These are phyloP conservation scores for Carex littledalei DNA, from an alignment of 176 grass and related monocot species.

Conservation along the genomic window DNA sequence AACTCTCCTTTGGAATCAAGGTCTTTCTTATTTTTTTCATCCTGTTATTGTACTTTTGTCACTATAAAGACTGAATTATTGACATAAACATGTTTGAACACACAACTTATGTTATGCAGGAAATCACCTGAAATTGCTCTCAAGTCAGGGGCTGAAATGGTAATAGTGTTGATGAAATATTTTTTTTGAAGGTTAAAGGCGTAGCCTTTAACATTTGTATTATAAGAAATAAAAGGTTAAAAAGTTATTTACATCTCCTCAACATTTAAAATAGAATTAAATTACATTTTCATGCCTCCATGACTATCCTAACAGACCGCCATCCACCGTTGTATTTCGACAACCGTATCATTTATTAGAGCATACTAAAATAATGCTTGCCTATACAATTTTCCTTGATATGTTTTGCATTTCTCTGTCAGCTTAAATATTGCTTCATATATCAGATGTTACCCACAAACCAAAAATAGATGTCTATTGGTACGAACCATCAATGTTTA, in stretches of 20 bases:
- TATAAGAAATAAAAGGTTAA: no score
- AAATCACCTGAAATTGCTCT: conserved; percentile 44
- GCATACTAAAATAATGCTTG: conserved; percentile 3
- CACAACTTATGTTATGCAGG: conserved; percentile 50
- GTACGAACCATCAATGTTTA: conserved; percentile 8
- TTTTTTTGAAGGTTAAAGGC: no score
- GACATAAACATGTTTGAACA: conserved; percentile 24
- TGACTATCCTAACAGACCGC: no score
- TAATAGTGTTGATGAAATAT: conserved; percentile 26
- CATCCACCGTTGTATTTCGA: no score
- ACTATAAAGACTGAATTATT: neutral
- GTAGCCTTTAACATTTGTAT: no score
- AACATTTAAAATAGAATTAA: no score
- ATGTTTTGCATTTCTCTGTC: neutral
- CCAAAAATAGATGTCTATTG: neutral
- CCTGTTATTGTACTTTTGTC: neutral
- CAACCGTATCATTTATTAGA: neutral
- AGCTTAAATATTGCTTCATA: neutral
- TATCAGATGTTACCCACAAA: neutral
- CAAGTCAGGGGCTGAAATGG: conserved; percentile 23
- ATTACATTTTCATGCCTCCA: no score
- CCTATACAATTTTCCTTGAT: neutral
- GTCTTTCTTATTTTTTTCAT: neutral
- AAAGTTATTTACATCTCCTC: no score
- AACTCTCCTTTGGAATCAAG: conserved; percentile 10